phyloP scores from a whole-genome alignment of 2,329 filamentous ascomycete genomes.

The Pseudogymnoascus sp. region DNA sequence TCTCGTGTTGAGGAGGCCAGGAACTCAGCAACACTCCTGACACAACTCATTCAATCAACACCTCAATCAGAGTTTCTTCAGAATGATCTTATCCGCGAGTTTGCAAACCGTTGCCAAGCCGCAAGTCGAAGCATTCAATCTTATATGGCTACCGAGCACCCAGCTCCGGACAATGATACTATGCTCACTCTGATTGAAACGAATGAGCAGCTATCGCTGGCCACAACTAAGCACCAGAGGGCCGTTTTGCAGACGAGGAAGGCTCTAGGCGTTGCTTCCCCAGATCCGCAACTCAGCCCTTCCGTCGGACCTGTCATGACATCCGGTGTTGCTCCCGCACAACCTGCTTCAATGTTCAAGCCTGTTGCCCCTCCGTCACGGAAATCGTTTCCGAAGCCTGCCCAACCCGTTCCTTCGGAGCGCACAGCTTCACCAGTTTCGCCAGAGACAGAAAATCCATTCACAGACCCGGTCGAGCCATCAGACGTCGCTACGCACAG shows the following conservation, averaged over 20 bases:
- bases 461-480: slow-evolving; percentile 24
- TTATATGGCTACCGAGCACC: slow-evolving; percentile 76
- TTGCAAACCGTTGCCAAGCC: slow-evolving; percentile 75
- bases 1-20: slow-evolving; percentile 82
- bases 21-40: slow-evolving; percentile 85
- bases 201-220: slow-evolving; percentile 81
- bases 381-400: background rate
- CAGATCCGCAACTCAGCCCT: slow-evolving; percentile 17
- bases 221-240: slow-evolving; percentile 78
- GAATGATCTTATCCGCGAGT: slow-evolving; percentile 90
- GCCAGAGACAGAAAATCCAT: slow-evolving; percentile 27
- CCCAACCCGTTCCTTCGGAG: slow-evolving; percentile 17
- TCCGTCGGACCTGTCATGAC: slow-evolving; percentile 6
- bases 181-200: slow-evolving; percentile 91
- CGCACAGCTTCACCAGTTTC: slow-evolving; percentile 12
- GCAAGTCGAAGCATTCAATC: slow-evolving; percentile 76
- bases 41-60: slow-evolving; percentile 84
- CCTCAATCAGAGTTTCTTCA: slow-evolving; percentile 65
- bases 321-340: slow-evolving; percentile 13
- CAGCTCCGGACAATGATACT: slow-evolving; percentile 83
- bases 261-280: slow-evolving; percentile 39
- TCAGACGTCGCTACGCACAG: background rate
- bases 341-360: slow-evolving; percentile 12
- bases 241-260: slow-evolving; percentile 62
- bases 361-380: slow-evolving; percentile 16